Evolutionary conservation across 169 alveolate species (phyloP).

Genomic region (Plasmodium adleri): DNA sequence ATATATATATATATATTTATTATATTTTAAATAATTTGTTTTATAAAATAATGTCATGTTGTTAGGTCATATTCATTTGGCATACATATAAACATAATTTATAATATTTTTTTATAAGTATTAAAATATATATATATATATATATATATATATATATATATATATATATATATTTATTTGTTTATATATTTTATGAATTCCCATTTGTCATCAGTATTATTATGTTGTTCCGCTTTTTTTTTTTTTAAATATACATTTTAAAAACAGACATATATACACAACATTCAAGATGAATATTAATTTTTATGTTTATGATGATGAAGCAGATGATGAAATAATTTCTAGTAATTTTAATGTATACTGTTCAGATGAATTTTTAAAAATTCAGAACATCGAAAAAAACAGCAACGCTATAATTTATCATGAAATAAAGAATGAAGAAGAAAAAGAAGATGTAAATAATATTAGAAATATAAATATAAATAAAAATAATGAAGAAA

Average conservation of each 20-base stretch:
- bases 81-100: too few species aligned
- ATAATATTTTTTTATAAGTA: too few species aligned
- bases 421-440: neutral
- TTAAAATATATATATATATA: too few species aligned
- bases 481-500: neutral
- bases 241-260: too few species aligned
- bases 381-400: slow-evolving; percentile 12
- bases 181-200: neutral
- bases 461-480: neutral
- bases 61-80: too few species aligned
- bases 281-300: slow-evolving; percentile 36
- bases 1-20: too few species aligned
- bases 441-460: neutral
- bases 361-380: slow-evolving; percentile 48
- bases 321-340: slow-evolving; percentile 37
- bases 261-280: neutral
- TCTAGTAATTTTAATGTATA: slow-evolving; percentile 54
- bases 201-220: neutral
- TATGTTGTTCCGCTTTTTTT: neutral
- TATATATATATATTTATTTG: neutral
- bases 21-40: too few species aligned
- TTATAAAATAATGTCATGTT: too few species aligned
- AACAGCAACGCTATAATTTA: slow-evolving; percentile 56
- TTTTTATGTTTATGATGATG: slow-evolving; percentile 47
- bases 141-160: too few species aligned